Evolutionary conservation across 2,329 filamentous ascomycete genomes (phyloP).

Genomic region (Aspergillus brasiliensis): DNA sequence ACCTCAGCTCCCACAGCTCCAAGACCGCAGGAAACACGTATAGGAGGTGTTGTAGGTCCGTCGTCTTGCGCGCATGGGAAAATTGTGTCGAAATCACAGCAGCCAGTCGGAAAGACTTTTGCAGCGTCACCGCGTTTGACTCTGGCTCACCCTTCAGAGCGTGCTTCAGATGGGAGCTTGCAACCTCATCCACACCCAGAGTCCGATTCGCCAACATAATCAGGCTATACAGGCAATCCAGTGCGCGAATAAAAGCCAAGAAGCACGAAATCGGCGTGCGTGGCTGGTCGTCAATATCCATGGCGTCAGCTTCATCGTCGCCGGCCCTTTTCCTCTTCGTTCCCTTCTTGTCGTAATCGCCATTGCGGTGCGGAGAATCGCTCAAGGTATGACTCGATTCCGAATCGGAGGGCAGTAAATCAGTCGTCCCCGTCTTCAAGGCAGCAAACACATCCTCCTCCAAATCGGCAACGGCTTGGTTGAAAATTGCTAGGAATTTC

Average conservation of each 20-base stretch:
- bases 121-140: slow-evolving; percentile 37
- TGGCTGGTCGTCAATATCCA: slow-evolving; percentile 35
- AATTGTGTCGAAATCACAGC: slow-evolving; percentile 35
- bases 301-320: slow-evolving; percentile 28
- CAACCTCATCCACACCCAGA: slow-evolving; percentile 30
- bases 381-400: slow-evolving; percentile 41
- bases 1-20: slow-evolving; percentile 43
- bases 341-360: slow-evolving; percentile 28
- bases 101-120: slow-evolving; percentile 37
- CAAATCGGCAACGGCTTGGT: slow-evolving; percentile 64
- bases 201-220: slow-evolving; percentile 31
- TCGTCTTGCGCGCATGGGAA: slow-evolving; percentile 29
- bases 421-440: slow-evolving; percentile 26
- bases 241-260: slow-evolving; percentile 34
- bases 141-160: slow-evolving; percentile 41
- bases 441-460: slow-evolving; percentile 33
- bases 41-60: slow-evolving; percentile 38
- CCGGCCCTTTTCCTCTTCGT: slow-evolving; percentile 43
- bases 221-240: slow-evolving; percentile 39
- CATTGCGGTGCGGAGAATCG: slow-evolving; percentile 27
- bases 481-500: slow-evolving; percentile 67
- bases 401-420: slow-evolving; percentile 30
- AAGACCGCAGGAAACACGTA: slow-evolving; percentile 37
- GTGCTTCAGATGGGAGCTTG: slow-evolving; percentile 44
- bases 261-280: slow-evolving; percentile 36